phyloP scores from a whole-genome alignment of 2,329 filamentous ascomycete species.

The Paracoccidioides lutzii region DNA sequence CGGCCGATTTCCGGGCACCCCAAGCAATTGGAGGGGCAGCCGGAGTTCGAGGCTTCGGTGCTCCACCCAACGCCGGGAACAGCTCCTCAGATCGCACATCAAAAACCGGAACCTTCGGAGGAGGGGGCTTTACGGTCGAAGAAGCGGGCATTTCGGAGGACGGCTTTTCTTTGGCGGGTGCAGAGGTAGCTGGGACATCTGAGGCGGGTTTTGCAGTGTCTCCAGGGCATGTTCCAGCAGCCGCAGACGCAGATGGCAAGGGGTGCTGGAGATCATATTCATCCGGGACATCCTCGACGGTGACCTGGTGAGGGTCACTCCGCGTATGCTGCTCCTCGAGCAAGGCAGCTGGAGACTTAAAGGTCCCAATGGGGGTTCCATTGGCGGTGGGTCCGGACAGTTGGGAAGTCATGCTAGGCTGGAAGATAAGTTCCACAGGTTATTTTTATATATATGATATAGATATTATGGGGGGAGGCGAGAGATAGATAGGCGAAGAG shows the following conservation, averaged over 20 bases:
- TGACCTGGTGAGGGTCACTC: conserved; percentile 46
- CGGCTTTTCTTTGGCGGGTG: conserved; percentile 42
- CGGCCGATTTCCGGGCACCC: conserved; percentile 50
- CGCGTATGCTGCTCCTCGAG: conserved; percentile 42
- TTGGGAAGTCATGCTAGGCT: neutral
- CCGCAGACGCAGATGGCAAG: conserved; percentile 35
- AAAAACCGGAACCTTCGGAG: conserved; percentile 38
- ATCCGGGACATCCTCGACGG: conserved; percentile 68
- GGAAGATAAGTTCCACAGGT: neutral
- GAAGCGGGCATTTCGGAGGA: conserved; percentile 40
- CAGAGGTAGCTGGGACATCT: conserved; percentile 29
- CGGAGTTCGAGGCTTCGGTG: conserved; percentile 47
- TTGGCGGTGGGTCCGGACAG: neutral
- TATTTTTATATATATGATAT: too few species aligned
- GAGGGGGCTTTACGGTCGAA: conserved; percentile 26
- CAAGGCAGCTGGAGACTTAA: conserved; percentile 39
- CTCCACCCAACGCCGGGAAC: conserved; percentile 79
- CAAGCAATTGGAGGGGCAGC: conserved; percentile 59
- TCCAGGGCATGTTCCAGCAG: conserved; percentile 17
- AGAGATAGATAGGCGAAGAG: too few species aligned
- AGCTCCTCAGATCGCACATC: conserved; percentile 81
- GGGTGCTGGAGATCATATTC: conserved; percentile 57
- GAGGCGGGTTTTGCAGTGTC: conserved; percentile 14
- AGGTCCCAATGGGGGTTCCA: neutral
- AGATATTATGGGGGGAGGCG: too few species aligned